Evolutionary conservation across 1,284 basidiomycete genomes (phyloP), one percentile per base, ranked within the genome.

Genomic region (Microbotryum lychnidis-dioicae): DNA sequence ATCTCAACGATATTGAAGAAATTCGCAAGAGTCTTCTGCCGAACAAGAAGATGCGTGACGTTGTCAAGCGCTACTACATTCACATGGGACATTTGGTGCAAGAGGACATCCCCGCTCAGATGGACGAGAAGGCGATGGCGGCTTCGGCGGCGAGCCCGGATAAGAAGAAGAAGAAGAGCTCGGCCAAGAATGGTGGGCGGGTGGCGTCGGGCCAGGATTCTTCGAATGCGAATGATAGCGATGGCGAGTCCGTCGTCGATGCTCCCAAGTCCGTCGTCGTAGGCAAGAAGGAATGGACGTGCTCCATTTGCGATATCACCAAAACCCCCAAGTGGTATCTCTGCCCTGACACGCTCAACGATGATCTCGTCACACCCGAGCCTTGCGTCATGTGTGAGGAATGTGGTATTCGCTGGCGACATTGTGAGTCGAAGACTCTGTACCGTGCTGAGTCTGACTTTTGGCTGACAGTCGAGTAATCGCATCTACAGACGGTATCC

Each of bases 1-100:
- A 65, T 49, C 63, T 66, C 48, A 70, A 71, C 57, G 71, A 72
- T 45, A 62, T 72, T 4, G 66, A 53, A 5, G 63, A 69, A 51
- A 69, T 70, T 29, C 53, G 50, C 6, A 50, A 49, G 44, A 53
- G 42, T n/a, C 21, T 57, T 14, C 48, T 67, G 16, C 54, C 51
- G 50, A 62, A 57, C 23, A 71, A 69, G 58, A 68, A 61, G 48
- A 63, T 66, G 33, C 46, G 58, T 18, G 67, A 71, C 46, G 65
- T 72, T 14, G 68, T 70, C 50, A 70, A 70, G 61, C 63, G 64
- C 21, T 70, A 66, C 53, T 72, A 72, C 60, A 63, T 69, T 37
- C 46, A 60, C 18, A 56, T 65, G 20, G 68, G 67, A 1, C 68
- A 69, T 56, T 56, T 57, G 6, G 37, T 57, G 31, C 61, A 66